Conservation (phyloP, 345 rosid species). For the Citrus reticulata region DNA sequence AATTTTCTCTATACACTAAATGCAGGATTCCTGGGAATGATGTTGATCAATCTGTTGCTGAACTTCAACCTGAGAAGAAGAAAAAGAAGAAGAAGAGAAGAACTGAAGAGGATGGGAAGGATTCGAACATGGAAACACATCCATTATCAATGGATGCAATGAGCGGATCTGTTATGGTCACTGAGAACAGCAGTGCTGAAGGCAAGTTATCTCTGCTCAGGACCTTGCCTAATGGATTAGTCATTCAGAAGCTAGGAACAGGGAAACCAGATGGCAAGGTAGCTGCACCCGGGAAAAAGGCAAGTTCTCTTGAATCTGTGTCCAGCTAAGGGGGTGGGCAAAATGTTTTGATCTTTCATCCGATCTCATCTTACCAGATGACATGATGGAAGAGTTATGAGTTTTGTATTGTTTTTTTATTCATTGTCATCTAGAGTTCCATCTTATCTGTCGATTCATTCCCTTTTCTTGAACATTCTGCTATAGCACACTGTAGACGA, state of each 20-base stretch:
- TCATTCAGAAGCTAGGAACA: constrained; percentile 38
- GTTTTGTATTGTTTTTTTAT: not conserved
- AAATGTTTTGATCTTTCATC: too few species aligned
- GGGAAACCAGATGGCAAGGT: constrained; percentile 41
- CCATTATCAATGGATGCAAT: not conserved
- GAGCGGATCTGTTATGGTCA: not conserved
- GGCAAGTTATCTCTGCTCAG: constrained; percentile 14
- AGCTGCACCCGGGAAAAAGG: constrained; percentile 54
- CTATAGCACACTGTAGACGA: not conserved
- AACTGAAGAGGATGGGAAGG: constrained; percentile 21
- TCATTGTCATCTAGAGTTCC: not conserved
- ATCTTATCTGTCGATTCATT: not conserved
- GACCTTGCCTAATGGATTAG: constrained; percentile 33
- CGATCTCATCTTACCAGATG: too few species aligned
- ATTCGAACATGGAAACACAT: constrained; percentile 2
- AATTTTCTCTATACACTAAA: not conserved
- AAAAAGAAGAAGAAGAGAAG: constrained; percentile 23
- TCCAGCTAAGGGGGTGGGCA: not conserved
- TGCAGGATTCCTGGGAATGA: constrained; percentile 6
- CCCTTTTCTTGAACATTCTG: not conserved
- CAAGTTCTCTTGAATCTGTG: constrained; percentile 1
- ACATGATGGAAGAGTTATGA: not conserved
- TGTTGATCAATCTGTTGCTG: constrained; percentile 4
- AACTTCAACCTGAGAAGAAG: constrained; percentile 22
- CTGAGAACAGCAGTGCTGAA: constrained; percentile 13